These are phyloP conservation scores for Neonectria sp. DNA, from an alignment of 2,329 filamentous ascomycete genomes.

Conservation along the genomic window DNA sequence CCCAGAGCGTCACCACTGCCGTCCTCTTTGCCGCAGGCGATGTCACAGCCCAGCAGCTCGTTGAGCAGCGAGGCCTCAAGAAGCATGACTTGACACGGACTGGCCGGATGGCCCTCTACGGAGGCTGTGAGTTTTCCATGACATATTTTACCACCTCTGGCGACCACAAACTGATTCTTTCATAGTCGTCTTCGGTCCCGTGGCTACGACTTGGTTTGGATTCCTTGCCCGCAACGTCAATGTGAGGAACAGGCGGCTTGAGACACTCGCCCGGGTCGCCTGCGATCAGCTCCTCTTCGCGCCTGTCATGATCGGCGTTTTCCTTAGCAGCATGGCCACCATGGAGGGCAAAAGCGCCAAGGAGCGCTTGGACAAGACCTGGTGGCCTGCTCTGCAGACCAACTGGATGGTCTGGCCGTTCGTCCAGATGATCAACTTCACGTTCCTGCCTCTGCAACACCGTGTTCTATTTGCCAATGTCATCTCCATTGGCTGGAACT, in stretches of 20 bases:
- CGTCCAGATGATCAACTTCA: conserved; percentile 91
- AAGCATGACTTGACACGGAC: conserved; percentile 83
- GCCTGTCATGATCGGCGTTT: conserved; percentile 84
- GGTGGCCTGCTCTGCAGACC: conserved; percentile 79
- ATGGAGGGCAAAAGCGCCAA: conserved; percentile 75
- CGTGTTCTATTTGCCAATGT: conserved; percentile 90
- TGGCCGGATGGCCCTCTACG: conserved; percentile 85
- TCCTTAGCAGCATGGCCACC: conserved; percentile 87
- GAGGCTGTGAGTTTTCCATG: conserved; percentile 72
- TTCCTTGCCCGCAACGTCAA: conserved; percentile 81
- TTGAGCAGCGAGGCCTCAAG: conserved; percentile 84
- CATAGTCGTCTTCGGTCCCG: conserved; percentile 86
- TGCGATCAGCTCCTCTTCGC: conserved; percentile 89
- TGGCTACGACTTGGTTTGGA: conserved; percentile 88
- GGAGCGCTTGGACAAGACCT: conserved; percentile 81
- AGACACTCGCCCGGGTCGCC: conserved; percentile 83
- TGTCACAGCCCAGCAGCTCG: conserved; percentile 88
- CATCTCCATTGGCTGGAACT: conserved; percentile 78
- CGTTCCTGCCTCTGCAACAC: conserved; percentile 86
- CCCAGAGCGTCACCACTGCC: conserved; percentile 90
- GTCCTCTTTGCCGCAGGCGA: conserved; percentile 95
- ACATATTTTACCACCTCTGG: neutral
- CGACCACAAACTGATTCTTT: conserved; percentile 27
- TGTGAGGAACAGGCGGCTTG: conserved; percentile 75
- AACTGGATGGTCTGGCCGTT: conserved; percentile 93